A percentile compares a stretch with the other conserved stretches of the same genome.
Evolutionary conservation across 805 yeast species (phyloP).

Genomic region (Barnettozyma pratensis): DNA sequence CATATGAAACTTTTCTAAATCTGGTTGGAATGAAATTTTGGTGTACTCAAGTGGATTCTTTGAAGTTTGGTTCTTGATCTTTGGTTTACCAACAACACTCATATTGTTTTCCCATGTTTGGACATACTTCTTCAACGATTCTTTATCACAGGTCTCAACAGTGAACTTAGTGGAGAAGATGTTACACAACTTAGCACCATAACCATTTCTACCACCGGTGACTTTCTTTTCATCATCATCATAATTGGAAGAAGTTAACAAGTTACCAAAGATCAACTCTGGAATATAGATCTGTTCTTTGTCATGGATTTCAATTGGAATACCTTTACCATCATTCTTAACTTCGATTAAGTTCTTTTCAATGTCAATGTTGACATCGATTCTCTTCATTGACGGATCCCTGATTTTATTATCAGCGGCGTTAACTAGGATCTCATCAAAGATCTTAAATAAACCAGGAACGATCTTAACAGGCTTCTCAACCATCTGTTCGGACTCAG

Average conservation of each 20-base stretch:
- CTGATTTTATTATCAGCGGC: constrained; percentile 98
- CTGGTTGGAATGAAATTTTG: constrained; percentile 84
- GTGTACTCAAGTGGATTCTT: constrained; percentile 70
- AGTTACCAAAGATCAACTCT: constrained; percentile 91
- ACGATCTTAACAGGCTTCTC: constrained; percentile 68
- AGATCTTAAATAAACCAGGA: constrained; percentile 94
- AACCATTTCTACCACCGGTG: constrained; percentile 98
- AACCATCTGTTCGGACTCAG: constrained; percentile 53
- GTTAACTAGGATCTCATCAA: constrained; percentile 94
- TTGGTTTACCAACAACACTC: constrained; percentile 72
- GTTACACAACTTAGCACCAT: constrained; percentile 96
- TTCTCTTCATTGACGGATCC: constrained; percentile 82
- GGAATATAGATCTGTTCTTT: constrained; percentile 94
- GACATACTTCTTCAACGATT: constrained; percentile 53
- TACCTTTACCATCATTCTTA: constrained; percentile 91
- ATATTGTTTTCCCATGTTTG: constrained; percentile 90
- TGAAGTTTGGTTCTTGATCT: constrained; percentile 40
- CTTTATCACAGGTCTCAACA: constrained; percentile 83
- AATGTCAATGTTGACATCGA: constrained; percentile 76
- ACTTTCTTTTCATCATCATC: constrained; percentile 94
- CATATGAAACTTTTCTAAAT: constrained; percentile 81
- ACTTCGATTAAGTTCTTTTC: constrained; percentile 74
- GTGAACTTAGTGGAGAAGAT: constrained; percentile 86
- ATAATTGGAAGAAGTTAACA: constrained; percentile 91
- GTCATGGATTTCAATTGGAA: constrained; percentile 88